These are phyloP conservation scores for Alternaria dauci DNA, from an alignment of 2,329 filamentous ascomycete species.

Conservation along the genomic window DNA sequence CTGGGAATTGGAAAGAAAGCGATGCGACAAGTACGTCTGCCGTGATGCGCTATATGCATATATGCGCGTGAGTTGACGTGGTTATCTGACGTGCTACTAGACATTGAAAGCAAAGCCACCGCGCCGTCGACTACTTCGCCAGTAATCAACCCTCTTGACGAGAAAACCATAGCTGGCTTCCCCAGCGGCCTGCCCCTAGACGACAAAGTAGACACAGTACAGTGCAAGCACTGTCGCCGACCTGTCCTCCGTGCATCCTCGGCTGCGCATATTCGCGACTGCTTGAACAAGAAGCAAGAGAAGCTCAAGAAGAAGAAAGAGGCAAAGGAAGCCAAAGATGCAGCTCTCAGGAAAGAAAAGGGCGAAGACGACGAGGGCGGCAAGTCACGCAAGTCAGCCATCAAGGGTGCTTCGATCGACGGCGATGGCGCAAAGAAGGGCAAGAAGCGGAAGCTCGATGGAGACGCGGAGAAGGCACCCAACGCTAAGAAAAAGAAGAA, in stretches of 20 bases:
- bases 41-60: background rate
- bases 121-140: conserved; percentile 42
- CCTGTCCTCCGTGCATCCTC: conserved; percentile 79
- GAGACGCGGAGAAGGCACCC: conserved; percentile 78
- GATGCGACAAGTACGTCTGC: conserved; percentile 65
- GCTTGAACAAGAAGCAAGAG: conserved; percentile 81
- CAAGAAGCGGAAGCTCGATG: conserved; percentile 59
- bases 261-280: conserved; percentile 81
- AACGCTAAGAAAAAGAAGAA: conserved; percentile 91
- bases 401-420: conserved; percentile 50
- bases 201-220: conserved; percentile 78
- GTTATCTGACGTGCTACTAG: conserved; percentile 22
- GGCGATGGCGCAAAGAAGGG: conserved; percentile 53
- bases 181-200: conserved; percentile 81
- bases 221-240: conserved; percentile 94
- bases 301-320: conserved; percentile 69
- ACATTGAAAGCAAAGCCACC: conserved; percentile 39
- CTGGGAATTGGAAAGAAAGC: conserved; percentile 75
- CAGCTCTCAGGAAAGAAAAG: conserved; percentile 58
- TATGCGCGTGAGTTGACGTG: background rate
- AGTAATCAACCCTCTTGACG: conserved; percentile 70
- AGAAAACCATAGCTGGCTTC: conserved; percentile 79
- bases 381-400: conserved; percentile 52
- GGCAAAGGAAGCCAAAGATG: conserved; percentile 65
- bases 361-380: conserved; percentile 55